Conservation (phyloP, 768 basidiomycete genomes). For the Mrakia blollopis region DNA sequence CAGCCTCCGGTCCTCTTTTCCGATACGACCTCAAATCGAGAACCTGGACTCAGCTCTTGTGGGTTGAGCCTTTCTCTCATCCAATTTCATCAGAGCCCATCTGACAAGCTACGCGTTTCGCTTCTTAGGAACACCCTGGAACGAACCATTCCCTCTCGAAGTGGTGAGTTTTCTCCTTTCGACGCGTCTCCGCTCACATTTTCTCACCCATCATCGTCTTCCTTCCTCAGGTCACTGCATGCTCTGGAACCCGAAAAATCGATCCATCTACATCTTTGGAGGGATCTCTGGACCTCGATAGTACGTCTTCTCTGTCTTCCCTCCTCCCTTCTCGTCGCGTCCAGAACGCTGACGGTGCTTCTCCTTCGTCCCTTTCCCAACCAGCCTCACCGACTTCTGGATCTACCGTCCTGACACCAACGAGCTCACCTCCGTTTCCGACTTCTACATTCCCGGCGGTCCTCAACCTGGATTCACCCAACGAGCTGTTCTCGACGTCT, state of each 20-base stretch:
- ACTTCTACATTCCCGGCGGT: constrained; percentile 15
- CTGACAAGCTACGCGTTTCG: neutral
- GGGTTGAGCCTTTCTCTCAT: neutral
- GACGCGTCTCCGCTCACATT: neutral
- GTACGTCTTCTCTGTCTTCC: neutral
- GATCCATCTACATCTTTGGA: constrained; percentile 23
- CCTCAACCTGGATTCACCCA: constrained; percentile 26
- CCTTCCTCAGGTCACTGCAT: constrained; percentile 22
- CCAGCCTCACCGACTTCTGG: constrained; percentile 28
- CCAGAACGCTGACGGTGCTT: neutral
- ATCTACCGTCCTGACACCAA: constrained; percentile 4
- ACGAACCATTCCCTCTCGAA: constrained; percentile 12
- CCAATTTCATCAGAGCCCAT: neutral
- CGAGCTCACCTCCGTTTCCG: neutral
- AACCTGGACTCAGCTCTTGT: constrained; percentile 18
- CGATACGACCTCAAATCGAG: constrained; percentile 16
- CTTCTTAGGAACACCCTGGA: neutral
- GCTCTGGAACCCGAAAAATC: constrained; percentile 21
- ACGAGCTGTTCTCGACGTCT: constrained; percentile 11
- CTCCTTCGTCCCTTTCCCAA: neutral
- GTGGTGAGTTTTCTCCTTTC: neutral
- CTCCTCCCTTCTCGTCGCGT: too few relatives aligned
- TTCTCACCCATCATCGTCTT: neutral
- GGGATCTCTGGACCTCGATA: constrained; percentile 6
- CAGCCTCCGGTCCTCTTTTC: constrained; percentile 8